These are phyloP conservation scores for Saccharomyces hybrid DNA, from an alignment of 1,139 yeast species.

Conservation along the genomic window DNA sequence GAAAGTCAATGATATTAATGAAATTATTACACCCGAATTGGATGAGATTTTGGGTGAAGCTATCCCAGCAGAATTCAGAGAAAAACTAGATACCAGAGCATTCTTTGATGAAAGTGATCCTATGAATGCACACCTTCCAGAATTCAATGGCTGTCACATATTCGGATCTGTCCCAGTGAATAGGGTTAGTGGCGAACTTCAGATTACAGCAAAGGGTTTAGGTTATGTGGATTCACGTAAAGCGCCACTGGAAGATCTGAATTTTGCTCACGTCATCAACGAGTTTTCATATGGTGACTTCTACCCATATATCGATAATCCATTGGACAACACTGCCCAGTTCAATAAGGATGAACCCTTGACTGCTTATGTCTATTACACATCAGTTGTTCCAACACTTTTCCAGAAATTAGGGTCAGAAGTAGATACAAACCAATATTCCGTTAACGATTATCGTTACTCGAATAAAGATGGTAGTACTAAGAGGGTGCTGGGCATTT, in stretches of 20 bases:
- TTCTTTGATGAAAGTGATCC: conserved; percentile 24
- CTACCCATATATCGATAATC: conserved; percentile 78
- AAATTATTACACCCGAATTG: conserved; percentile 54
- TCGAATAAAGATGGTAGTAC: conserved; percentile 20
- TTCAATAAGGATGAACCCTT: conserved; percentile 39
- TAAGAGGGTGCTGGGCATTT: conserved; percentile 61
- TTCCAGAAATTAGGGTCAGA: conserved; percentile 63
- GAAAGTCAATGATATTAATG: conserved; percentile 40
- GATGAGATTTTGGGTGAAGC: conserved; percentile 61
- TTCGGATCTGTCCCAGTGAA: conserved; percentile 84
- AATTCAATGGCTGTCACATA: conserved; percentile 63
- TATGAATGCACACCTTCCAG: conserved; percentile 10
- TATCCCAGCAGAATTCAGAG: conserved; percentile 54
- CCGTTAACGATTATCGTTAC: conserved; percentile 52
- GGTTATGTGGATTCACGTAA: conserved; percentile 45
- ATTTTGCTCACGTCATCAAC: conserved; percentile 76
- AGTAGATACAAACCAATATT: conserved; percentile 79
- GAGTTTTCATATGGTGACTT: conserved; percentile 90
- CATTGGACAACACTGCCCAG: conserved; percentile 69
- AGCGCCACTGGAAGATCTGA: conserved; percentile 45
- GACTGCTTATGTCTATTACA: conserved; percentile 52
- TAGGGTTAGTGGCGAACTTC: conserved; percentile 78
- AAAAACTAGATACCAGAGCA: conserved; percentile 22
- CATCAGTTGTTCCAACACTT: conserved; percentile 78
- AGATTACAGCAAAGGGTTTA: conserved; percentile 68